Conservation (phyloP, 2,329 filamentous ascomycete genomes). For the Helotiales sp. region DNA sequence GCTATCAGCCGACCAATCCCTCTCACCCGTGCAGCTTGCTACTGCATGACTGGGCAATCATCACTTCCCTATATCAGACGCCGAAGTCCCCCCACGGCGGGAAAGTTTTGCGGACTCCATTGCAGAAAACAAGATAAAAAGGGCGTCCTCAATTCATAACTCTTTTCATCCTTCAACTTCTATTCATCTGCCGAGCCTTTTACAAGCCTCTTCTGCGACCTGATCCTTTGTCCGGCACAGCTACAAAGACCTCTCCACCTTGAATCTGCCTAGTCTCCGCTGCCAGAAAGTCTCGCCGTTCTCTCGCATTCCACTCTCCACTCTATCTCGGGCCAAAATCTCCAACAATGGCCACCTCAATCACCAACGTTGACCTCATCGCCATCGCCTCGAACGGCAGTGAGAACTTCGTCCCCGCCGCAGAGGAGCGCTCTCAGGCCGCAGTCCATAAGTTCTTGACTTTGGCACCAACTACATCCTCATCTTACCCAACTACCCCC, state of each 20-base stretch:
- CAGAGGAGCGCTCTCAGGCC: conserved; percentile 14
- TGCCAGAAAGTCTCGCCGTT: conserved; percentile 4
- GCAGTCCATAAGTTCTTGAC: conserved; percentile 28
- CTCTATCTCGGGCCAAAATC: conserved; percentile 4
- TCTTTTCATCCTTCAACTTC: not conserved
- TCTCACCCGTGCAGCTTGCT: conserved; percentile 26
- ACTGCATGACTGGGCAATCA: conserved; percentile 16
- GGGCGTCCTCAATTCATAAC: not conserved
- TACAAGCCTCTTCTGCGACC: conserved; percentile 18
- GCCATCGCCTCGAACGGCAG: conserved; percentile 15
- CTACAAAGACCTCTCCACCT: conserved; percentile 10
- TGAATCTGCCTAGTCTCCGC: conserved; percentile 7
- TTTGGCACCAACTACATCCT: conserved; percentile 29
- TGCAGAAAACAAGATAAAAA: conserved; percentile 5
- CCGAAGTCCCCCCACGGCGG: conserved; percentile 18
- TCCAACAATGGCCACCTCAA: conserved; percentile 20
- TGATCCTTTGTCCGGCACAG: conserved; percentile 7
- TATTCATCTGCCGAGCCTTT: not conserved
- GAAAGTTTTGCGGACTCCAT: conserved; percentile 4
- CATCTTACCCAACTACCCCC: conserved; percentile 25
- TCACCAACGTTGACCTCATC: conserved; percentile 16
- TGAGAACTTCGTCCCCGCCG: conserved; percentile 22
- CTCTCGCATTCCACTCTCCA: conserved; percentile 2
- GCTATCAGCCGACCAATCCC: conserved; percentile 23
- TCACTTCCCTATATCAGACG: conserved; percentile 10